Evolutionary conservation across 2,329 filamentous ascomycete genomes (phyloP).

Genomic region (Neonectria coccinea): DNA sequence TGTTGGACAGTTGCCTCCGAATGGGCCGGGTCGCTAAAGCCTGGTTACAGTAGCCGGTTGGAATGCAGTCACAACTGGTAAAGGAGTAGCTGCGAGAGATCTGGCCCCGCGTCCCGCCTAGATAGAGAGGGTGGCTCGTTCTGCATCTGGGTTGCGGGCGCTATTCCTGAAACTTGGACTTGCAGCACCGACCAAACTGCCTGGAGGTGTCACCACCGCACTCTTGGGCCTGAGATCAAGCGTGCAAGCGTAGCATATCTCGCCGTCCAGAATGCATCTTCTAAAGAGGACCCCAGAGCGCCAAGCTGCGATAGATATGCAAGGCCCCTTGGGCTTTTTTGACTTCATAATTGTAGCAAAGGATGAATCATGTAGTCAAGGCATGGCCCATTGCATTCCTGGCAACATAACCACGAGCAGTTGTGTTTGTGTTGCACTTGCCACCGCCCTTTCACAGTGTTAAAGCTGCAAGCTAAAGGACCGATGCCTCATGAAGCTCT

Average conservation of each 20-base stretch:
- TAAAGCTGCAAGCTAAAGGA: neutral
- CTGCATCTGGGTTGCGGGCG: constrained; percentile 37
- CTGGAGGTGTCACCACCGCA: neutral
- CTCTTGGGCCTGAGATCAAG: constrained; percentile 1
- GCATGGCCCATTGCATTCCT: constrained; percentile 16
- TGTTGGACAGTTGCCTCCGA: constrained; percentile 23
- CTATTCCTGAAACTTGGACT: constrained; percentile 56
- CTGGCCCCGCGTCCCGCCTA: constrained; percentile 7
- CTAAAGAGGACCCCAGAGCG: neutral
- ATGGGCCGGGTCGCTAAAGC: constrained; percentile 28
- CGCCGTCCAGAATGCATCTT: neutral
- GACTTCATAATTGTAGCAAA: constrained; percentile 12
- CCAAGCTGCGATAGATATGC: neutral
- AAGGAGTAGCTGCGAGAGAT: constrained; percentile 11
- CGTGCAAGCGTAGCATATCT: neutral
- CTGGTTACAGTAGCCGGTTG: constrained; percentile 11
- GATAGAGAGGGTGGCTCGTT: constrained; percentile 11
- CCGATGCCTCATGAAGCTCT: neutral
- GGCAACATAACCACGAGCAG: constrained; percentile 9
- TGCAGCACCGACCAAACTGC: constrained; percentile 48
- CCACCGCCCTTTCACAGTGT: constrained; percentile 4
- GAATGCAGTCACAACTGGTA: constrained; percentile 12
- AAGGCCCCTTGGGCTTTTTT: neutral
- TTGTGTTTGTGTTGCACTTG: constrained; percentile 13
- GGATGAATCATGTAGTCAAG: constrained; percentile 14